These are phyloP conservation scores for Rubus idaeus DNA, from an alignment of 306 rosid species.

Conservation along the genomic window DNA sequence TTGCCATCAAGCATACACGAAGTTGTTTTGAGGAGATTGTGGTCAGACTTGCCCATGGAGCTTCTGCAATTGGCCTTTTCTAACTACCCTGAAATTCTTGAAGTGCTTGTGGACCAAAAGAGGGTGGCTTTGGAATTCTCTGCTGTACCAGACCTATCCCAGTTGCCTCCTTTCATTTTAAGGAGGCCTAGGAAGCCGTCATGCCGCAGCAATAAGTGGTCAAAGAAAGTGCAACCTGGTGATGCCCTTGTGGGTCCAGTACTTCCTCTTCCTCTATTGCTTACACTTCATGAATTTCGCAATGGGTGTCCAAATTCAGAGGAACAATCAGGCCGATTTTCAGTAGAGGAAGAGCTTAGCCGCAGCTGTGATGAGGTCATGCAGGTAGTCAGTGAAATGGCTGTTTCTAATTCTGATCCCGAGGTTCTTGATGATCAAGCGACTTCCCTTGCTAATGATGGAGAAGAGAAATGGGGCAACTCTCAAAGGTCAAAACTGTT, in stretches of 20 bases:
- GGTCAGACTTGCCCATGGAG: conserved; percentile 63
- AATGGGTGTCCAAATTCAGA: conserved; percentile 38
- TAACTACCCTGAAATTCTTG: conserved; percentile 39
- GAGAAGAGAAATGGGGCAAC: conserved; percentile 5
- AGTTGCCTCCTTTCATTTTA: conserved; percentile 67
- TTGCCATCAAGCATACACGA: conserved; percentile 52
- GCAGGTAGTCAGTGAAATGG: conserved; percentile 12
- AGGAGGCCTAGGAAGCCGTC: conserved; percentile 52
- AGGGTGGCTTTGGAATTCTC: conserved; percentile 45
- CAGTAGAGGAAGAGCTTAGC: conserved; percentile 37
- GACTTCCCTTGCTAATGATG: conserved; percentile 6
- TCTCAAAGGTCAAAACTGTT: conserved; percentile 16
- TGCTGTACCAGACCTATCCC: conserved; percentile 51
- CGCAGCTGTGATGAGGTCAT: conserved; percentile 12
- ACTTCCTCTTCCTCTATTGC: conserved; percentile 63
- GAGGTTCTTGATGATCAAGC: not conserved
- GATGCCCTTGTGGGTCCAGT: conserved; percentile 66
- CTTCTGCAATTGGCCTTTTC: conserved; percentile 55
- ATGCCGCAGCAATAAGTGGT: conserved; percentile 44
- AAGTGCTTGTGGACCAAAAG: conserved; percentile 31
- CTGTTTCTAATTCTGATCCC: not conserved
- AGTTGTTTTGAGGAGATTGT: conserved; percentile 52
- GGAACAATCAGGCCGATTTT: conserved; percentile 39
- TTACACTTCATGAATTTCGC: conserved; percentile 46
- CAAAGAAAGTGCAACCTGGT: conserved; percentile 29